Percentiles rank a stretch among this genome's conserved stretches.
These are phyloP conservation scores for Colletotrichum phormii DNA, from an alignment of 2,329 filamentous ascomycete species.

Conservation along the genomic window DNA sequence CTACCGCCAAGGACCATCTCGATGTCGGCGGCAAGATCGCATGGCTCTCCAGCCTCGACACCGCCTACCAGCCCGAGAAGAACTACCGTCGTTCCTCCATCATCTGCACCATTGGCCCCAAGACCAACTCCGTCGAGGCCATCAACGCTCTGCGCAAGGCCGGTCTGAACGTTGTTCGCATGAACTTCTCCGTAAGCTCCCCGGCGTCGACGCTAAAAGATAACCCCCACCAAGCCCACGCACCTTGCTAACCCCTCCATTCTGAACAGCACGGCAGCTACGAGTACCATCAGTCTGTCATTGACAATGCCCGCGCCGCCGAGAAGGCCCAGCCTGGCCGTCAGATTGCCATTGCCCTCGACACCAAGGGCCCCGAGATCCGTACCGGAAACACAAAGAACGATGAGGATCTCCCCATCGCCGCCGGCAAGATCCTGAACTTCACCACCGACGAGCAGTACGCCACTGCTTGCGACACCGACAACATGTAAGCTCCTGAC, in stretches of 20 bases:
- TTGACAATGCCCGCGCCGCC: conserved; percentile 92
- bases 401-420: conserved; percentile 90
- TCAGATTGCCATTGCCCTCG: conserved; percentile 94
- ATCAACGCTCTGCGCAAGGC: conserved; percentile 93
- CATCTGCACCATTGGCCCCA: conserved; percentile 98
- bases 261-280: conserved; percentile 77
- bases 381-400: conserved; percentile 77
- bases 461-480: conserved; percentile 82
- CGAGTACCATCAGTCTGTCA: conserved; percentile 98
- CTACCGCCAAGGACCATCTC: conserved; percentile 87
- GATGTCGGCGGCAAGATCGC: conserved; percentile 77
- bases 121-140: conserved; percentile 97
- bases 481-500: conserved; percentile 82
- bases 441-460: conserved; percentile 98
- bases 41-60: conserved; percentile 82
- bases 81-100: conserved; percentile 98
- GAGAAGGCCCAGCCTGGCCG: conserved; percentile 83
- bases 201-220: not conserved
- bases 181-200: conserved; percentile 84
- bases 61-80: conserved; percentile 85
- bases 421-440: conserved; percentile 86
- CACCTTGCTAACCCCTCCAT: conserved; percentile 12
- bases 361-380: conserved; percentile 74
- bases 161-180: conserved; percentile 97
- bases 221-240: not conserved